These are phyloP conservation scores for Stipa capillata DNA, from an alignment of 176 grass and related monocot species.

Conservation along the genomic window DNA sequence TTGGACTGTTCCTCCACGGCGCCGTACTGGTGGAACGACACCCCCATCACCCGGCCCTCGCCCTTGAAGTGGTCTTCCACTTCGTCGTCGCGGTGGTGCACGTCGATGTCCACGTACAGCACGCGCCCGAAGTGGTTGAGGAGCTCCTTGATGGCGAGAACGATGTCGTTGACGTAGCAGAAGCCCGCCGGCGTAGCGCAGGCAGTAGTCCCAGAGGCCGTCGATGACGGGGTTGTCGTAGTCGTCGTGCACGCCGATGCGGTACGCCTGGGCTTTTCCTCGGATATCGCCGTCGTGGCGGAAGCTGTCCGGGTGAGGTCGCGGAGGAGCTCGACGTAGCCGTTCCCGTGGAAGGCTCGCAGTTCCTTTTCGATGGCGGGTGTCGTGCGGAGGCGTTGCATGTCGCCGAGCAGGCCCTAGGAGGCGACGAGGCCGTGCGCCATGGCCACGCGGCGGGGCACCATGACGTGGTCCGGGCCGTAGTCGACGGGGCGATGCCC, in stretches of 20 bases:
- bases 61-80: constrained; percentile 45
- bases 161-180: constrained; percentile 79
- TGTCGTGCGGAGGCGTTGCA: constrained; percentile 19
- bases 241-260: constrained; percentile 12
- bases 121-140: constrained; percentile 41
- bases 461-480: constrained; percentile 52
- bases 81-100: constrained; percentile 84
- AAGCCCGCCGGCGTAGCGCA: constrained; percentile 49
- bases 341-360: constrained; percentile 35
- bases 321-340: constrained; percentile 37
- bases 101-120: constrained; percentile 83
- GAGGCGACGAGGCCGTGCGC: constrained; percentile 39
- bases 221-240: constrained; percentile 39
- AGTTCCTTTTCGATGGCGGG: constrained; percentile 33
- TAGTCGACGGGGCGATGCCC: constrained; percentile 49
- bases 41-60: constrained; percentile 48
- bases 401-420: constrained; percentile 35
- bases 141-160: constrained; percentile 51
- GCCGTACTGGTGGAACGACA: constrained; percentile 55
- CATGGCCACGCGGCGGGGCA: constrained; percentile 57
- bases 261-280: neutral
- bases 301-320: constrained; percentile 24
- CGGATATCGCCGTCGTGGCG: neutral
- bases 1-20: too few species aligned
- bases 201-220: constrained; percentile 52